Conservation (phyloP, 495 filamentous ascomycete genomes). For the Penicillium goetzii region DNA sequence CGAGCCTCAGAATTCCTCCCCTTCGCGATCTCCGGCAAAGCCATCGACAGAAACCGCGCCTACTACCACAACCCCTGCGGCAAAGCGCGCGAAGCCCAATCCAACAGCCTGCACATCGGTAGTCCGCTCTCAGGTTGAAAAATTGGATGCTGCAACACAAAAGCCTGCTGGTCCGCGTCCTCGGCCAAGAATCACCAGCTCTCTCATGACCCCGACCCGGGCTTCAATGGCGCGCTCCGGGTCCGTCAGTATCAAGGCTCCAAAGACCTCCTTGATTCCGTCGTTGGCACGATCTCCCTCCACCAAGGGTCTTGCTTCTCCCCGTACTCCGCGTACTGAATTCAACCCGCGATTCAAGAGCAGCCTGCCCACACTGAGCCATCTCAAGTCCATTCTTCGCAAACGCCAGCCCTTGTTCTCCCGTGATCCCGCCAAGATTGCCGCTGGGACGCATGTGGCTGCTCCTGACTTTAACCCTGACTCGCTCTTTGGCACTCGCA, state of each 20-base stretch:
- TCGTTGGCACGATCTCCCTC: conserved; percentile 53
- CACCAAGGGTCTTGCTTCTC: conserved; percentile 46
- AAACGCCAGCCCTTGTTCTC: conserved; percentile 63
- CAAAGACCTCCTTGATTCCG: conserved; percentile 58
- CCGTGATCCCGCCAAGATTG: conserved; percentile 61
- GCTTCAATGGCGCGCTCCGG: conserved; percentile 68
- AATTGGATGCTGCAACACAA: conserved; percentile 19
- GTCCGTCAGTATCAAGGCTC: conserved; percentile 58
- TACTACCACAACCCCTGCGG: conserved; percentile 29
- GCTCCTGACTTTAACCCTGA: conserved; percentile 52
- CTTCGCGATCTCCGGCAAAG: conserved; percentile 46
- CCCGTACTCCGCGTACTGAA: conserved; percentile 51
- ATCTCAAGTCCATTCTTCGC: conserved; percentile 66
- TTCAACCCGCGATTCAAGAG: conserved; percentile 53
- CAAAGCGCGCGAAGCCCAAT: conserved; percentile 68
- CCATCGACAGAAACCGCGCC: conserved; percentile 33
- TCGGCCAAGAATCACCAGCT: conserved; percentile 42
- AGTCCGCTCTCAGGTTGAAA: conserved; percentile 39
- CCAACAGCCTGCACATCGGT: conserved; percentile 62
- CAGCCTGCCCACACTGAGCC: conserved; percentile 43
- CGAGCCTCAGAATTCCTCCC: conserved; percentile 37
- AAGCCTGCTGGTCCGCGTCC: conserved; percentile 46
- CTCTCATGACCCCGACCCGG: conserved; percentile 78
- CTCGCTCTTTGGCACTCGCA: conserved; percentile 44
- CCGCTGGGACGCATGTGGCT: conserved; percentile 61